A percentile compares a stretch with the other conserved stretches of the same genome.
These are phyloP conservation scores for Teratosphaeriaceae sp. DNA, from an alignment of 2,329 filamentous ascomycete genomes.

Conservation along the genomic window DNA sequence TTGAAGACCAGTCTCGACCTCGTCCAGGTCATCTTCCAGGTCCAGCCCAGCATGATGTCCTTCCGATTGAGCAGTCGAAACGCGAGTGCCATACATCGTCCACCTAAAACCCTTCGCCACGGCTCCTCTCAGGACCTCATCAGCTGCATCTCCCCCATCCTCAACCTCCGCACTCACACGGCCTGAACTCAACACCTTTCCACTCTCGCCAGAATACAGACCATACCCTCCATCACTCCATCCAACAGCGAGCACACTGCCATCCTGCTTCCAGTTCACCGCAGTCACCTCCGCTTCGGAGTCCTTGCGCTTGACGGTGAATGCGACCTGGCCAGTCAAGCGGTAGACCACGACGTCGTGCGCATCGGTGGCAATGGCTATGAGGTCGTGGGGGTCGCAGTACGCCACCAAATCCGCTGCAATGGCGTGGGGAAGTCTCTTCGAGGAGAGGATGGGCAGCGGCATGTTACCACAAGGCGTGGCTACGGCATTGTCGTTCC, in stretches of 20 bases:
- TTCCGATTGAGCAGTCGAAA: not conserved
- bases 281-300: constrained; percentile 27
- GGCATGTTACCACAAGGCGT: not conserved
- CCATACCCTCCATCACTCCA: constrained; percentile 66
- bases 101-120: constrained; percentile 34
- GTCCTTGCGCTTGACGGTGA: constrained; percentile 42
- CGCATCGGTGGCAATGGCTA: constrained; percentile 57
- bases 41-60: too few species aligned
- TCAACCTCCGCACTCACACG: not conserved
- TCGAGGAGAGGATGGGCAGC: constrained; percentile 41
- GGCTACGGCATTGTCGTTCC: not conserved
- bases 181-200: constrained; percentile 9
- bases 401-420: constrained; percentile 58
- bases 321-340: constrained; percentile 66
- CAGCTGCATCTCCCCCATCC: constrained; percentile 2
- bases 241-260: constrained; percentile 59
- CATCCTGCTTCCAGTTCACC: constrained; percentile 43
- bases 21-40: not conserved
- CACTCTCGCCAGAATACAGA: constrained; percentile 33
- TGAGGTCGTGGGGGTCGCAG: constrained; percentile 79
- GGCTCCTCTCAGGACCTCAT: constrained; percentile 3
- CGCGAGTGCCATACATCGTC: not conserved
- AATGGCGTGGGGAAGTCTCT: constrained; percentile 50
- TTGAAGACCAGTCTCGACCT: not conserved
- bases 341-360: constrained; percentile 69